Conservation (phyloP, 1,284 basidiomycete genomes). For the Peniophora sp. region DNA sequence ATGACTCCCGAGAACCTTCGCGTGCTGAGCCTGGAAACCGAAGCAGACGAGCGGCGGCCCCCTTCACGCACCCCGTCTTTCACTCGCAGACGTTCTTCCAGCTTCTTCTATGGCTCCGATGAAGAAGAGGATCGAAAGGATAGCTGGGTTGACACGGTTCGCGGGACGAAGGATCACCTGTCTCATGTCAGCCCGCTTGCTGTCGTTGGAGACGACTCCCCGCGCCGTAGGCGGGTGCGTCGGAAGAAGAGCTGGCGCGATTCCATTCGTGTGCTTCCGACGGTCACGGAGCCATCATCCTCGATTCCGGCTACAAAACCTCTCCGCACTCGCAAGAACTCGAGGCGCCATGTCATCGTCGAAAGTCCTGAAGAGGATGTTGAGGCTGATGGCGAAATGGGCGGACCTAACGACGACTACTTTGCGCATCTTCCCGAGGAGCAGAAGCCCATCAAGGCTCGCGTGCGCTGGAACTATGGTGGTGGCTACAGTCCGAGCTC, state of each 20-base stretch:
- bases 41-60: conserved; percentile 17
- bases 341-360: background rate
- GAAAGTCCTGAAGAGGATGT: conserved; percentile 25
- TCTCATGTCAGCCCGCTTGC: conserved; percentile 80
- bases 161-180: conserved; percentile 81
- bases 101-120: conserved; percentile 12
- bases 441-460: conserved; percentile 53
- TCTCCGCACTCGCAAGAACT: conserved; percentile 2
- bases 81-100: conserved; percentile 9
- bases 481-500: conserved; percentile 17
- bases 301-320: background rate
- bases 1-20: conserved; percentile 86
- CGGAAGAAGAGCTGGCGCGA: conserved; percentile 34
- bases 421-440: conserved; percentile 41
- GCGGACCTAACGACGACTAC: conserved; percentile 26
- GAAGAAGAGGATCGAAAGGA: conserved; percentile 10
- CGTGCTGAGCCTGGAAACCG: conserved; percentile 48
- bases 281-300: conserved; percentile 1
- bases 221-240: conserved; percentile 28
- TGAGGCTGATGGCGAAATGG: conserved; percentile 46
- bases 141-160: conserved; percentile 13
- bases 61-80: conserved; percentile 9
- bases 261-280: conserved; percentile 5
- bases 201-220: conserved; percentile 67
- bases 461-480: conserved; percentile 36